These are phyloP conservation scores for Neurospora hispaniola DNA, from an alignment of 495 filamentous ascomycete species.

Conservation along the genomic window DNA sequence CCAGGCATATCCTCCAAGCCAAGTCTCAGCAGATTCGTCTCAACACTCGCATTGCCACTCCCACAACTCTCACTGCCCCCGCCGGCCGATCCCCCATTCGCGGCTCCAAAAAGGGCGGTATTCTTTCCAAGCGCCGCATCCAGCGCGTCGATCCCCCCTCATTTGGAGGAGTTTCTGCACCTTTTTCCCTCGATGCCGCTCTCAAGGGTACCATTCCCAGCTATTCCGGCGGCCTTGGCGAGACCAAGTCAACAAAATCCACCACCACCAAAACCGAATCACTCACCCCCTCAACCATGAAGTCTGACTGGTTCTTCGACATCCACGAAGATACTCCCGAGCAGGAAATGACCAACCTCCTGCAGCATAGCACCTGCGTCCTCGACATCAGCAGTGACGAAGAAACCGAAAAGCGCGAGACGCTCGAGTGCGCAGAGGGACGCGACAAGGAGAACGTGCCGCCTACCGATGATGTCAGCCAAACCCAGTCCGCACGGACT, in stretches of 20 bases:
- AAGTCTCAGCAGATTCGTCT: slow-evolving; percentile 34
- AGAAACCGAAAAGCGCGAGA: slow-evolving; percentile 42
- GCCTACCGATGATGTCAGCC: slow-evolving; percentile 50
- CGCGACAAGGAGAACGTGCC: slow-evolving; percentile 91
- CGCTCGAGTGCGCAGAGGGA: slow-evolving; percentile 44
- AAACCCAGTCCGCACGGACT: slow-evolving; percentile 24
- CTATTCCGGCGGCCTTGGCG: slow-evolving; percentile 31
- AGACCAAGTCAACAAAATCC: slow-evolving; percentile 1
- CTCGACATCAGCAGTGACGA: slow-evolving; percentile 75
- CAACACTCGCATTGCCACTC: slow-evolving; percentile 27
- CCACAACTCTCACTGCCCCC: slow-evolving; percentile 41
- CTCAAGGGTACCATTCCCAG: slow-evolving; percentile 56
- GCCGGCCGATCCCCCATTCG: slow-evolving; percentile 54
- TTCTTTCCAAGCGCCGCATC: slow-evolving; percentile 52
- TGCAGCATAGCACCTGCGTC: slow-evolving; percentile 78
- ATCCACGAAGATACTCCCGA: slow-evolving; percentile 90
- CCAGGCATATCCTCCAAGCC: slow-evolving; percentile 33
- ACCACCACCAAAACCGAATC: slow-evolving; percentile 6
- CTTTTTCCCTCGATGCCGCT: slow-evolving; percentile 73
- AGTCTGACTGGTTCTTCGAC: slow-evolving; percentile 76
- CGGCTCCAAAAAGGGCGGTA: slow-evolving; percentile 39
- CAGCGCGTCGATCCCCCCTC: slow-evolving; percentile 50
- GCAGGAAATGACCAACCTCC: slow-evolving; percentile 78
- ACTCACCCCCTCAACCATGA: slow-evolving; percentile 24
- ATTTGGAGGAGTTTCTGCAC: slow-evolving; percentile 30